A percentile compares a stretch with the other conserved stretches of the same genome.
Conservation (phyloP, 2,329 filamentous ascomycete genomes). For the Sclerotiophoma versabilis region DNA sequence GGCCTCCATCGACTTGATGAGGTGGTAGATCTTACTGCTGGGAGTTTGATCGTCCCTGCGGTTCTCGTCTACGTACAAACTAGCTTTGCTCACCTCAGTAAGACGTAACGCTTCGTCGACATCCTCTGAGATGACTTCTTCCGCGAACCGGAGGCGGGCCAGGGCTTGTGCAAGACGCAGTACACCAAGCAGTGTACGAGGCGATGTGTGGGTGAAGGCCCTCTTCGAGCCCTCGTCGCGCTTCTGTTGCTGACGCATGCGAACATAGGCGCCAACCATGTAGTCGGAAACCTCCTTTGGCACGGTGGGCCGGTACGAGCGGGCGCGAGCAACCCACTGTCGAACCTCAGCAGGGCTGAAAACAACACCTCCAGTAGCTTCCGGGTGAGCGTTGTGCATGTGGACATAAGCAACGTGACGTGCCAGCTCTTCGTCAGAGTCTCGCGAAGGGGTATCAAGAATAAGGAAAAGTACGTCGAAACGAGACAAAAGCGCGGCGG, state of each 20-base stretch:
- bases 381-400: conserved; percentile 94
- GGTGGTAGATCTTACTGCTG: conserved; percentile 90
- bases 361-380: conserved; percentile 70
- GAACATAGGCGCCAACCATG: conserved; percentile 95
- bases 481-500: conserved; percentile 93
- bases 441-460: conserved; percentile 89
- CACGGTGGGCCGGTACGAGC: conserved; percentile 85
- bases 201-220: conserved; percentile 92
- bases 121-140: conserved; percentile 85
- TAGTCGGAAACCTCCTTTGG: conserved; percentile 90
- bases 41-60: conserved; percentile 72
- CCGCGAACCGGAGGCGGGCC: conserved; percentile 87
- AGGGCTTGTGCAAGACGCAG: conserved; percentile 93
- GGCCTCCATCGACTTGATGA: conserved; percentile 87
- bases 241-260: conserved; percentile 90
- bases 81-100: conserved; percentile 92
- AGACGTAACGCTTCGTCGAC: conserved; percentile 94
- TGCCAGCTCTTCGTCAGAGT: conserved; percentile 90
- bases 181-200: conserved; percentile 90
- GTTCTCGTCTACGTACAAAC: conserved; percentile 74
- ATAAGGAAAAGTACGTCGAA: conserved; percentile 98
- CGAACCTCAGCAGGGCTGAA: conserved; percentile 94
- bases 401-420: conserved; percentile 96
- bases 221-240: conserved; percentile 89
- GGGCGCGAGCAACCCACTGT: conserved; percentile 92